These are phyloP conservation scores for Thalassia testudinum DNA, from an alignment of 116 monocot species.

Conservation along the genomic window DNA sequence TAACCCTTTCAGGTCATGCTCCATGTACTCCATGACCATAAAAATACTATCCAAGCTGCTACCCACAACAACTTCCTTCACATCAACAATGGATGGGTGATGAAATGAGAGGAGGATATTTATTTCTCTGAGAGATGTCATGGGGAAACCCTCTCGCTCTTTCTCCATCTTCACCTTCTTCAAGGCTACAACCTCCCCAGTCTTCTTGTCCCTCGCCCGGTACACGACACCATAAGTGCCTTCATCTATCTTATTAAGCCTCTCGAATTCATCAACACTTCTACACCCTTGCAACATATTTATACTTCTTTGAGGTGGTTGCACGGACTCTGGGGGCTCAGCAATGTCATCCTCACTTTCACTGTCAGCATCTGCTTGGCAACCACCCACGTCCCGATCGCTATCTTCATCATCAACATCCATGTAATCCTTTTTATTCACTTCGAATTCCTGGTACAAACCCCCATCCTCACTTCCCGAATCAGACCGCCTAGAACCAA, in stretches of 20 bases:
- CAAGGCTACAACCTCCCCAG: constrained; percentile 69
- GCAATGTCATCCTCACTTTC: constrained; percentile 17
- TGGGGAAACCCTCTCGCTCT: constrained; percentile 79
- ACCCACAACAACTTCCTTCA: constrained; percentile 86
- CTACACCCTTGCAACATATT: constrained; percentile 80
- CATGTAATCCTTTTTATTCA: constrained; percentile 26
- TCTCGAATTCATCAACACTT: constrained; percentile 85
- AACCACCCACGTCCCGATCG: constrained; percentile 5
- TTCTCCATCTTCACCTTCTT: constrained; percentile 95
- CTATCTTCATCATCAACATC: constrained; percentile 24
- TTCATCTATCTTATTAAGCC: constrained; percentile 77
- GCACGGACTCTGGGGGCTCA: constrained; percentile 17
- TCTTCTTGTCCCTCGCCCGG: constrained; percentile 77
- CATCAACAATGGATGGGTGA: constrained; percentile 78
- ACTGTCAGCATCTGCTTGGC: constrained; percentile 17
- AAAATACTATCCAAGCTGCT: constrained; percentile 67
- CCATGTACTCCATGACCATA: constrained; percentile 96
- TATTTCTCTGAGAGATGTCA: constrained; percentile 78
- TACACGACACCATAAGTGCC: constrained; percentile 96
- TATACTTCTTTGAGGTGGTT: constrained; percentile 40
- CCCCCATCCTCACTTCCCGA: constrained; percentile 19
- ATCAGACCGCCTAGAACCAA: constrained; percentile 23
- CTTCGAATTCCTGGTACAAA: constrained; percentile 6
- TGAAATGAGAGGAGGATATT: constrained; percentile 79
- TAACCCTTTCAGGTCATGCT: constrained; percentile 71